These are phyloP conservation scores for Dentiscutata heterogama DNA, from an alignment of 371 early-diverging fungal species.

Conservation along the genomic window DNA sequence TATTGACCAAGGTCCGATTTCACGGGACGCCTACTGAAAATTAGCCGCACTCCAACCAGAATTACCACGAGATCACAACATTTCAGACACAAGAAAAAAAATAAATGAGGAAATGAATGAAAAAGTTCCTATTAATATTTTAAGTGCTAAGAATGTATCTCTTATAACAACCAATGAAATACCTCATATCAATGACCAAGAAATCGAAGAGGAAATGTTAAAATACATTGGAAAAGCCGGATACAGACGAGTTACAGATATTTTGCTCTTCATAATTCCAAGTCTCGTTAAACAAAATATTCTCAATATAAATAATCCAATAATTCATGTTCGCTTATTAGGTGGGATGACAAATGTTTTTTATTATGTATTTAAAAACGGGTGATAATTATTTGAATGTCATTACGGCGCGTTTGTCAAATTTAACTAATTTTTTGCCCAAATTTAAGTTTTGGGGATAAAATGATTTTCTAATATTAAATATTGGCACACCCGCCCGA, in stretches of 20 bases:
- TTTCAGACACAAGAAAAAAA: slow-evolving; percentile 1
- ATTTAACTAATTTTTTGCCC: too few relatives aligned
- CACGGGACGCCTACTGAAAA: not conserved
- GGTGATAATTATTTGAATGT: too few relatives aligned
- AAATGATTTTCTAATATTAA: too few relatives aligned
- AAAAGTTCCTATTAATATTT: not conserved
- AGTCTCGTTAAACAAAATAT: not conserved
- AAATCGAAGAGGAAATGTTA: not conserved
- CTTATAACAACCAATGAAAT: not conserved
- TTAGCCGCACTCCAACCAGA: slow-evolving; percentile 5
- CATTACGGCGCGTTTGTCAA: too few relatives aligned
- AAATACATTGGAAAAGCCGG: not conserved
- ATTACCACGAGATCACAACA: not conserved
- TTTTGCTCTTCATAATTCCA: slow-evolving; percentile 5
- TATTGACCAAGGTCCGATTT: not conserved
- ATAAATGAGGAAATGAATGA: not conserved
- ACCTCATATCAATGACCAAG: not conserved
- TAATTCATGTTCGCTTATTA: not conserved
- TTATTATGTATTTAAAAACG: too few relatives aligned
- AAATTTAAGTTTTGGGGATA: too few relatives aligned
- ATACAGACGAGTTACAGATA: not conserved
- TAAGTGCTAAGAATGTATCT: not conserved
- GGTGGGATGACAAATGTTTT: not conserved
- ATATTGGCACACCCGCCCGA: too few relatives aligned
- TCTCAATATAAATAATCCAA: not conserved